These are phyloP conservation scores for Clarireedia hainanense DNA, from an alignment of 2,329 filamentous ascomycete genomes.

Conservation along the genomic window DNA sequence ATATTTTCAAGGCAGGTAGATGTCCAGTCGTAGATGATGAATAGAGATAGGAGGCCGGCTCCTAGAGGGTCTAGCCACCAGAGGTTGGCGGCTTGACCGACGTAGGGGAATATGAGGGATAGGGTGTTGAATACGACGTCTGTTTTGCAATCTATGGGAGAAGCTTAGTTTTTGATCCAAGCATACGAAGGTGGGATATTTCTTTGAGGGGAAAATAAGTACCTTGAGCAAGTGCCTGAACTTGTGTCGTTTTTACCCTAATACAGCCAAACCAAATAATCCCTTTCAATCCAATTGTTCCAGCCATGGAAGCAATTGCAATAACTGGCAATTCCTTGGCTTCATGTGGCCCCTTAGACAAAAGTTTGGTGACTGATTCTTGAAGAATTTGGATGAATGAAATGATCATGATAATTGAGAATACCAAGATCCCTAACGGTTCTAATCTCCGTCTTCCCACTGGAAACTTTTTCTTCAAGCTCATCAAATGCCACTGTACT, in stretches of 20 bases:
- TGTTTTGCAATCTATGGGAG: constrained; percentile 45
- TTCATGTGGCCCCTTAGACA: constrained; percentile 35
- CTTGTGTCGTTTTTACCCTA: constrained; percentile 50
- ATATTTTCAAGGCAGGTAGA: constrained; percentile 51
- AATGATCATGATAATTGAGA: constrained; percentile 54
- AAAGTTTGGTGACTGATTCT: constrained; percentile 47
- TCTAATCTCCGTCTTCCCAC: constrained; percentile 47
- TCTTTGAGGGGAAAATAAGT: neutral
- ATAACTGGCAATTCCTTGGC: constrained; percentile 39
- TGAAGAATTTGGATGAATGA: constrained; percentile 52
- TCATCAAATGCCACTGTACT: constrained; percentile 46
- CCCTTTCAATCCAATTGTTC: constrained; percentile 49
- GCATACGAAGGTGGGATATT: neutral
- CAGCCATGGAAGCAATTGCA: constrained; percentile 46
- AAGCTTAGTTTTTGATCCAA: neutral
- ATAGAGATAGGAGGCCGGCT: constrained; percentile 51
- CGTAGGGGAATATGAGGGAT: constrained; percentile 50
- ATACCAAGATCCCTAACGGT: constrained; percentile 51
- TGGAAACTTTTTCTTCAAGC: constrained; percentile 45
- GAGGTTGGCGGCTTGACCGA: constrained; percentile 45
- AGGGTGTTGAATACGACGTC: constrained; percentile 55
- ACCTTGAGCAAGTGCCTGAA: constrained; percentile 49
- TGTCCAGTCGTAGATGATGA: constrained; percentile 61
- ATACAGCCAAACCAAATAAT: constrained; percentile 50
- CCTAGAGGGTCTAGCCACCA: constrained; percentile 59